Conservation (phyloP, 2,329 filamentous ascomycete species). For the Thelonectria discophora region DNA sequence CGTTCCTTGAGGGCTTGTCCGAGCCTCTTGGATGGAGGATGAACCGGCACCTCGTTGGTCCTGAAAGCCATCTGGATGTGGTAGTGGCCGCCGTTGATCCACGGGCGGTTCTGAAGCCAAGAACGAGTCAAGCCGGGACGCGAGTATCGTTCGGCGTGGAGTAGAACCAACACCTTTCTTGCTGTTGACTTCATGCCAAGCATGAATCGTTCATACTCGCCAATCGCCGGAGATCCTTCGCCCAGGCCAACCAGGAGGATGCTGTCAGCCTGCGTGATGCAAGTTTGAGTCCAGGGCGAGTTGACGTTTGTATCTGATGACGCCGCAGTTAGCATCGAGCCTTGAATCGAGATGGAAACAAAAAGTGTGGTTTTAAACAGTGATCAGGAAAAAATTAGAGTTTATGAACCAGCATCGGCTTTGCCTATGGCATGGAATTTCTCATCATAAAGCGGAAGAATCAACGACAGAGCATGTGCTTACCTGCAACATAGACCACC, state of each 20-base stretch:
- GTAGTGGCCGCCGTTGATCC: slow-evolving; percentile 98
- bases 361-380: slow-evolving; percentile 12
- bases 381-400: slow-evolving; percentile 76
- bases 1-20: slow-evolving; percentile 89
- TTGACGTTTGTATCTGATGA: slow-evolving; percentile 92
- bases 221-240: slow-evolving; percentile 87
- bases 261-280: slow-evolving; percentile 95
- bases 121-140: slow-evolving; percentile 83
- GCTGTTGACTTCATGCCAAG: slow-evolving; percentile 97
- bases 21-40: slow-evolving; percentile 78
- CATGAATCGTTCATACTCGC: slow-evolving; percentile 96
- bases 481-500: slow-evolving; percentile 90
- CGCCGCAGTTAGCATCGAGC: slow-evolving; percentile 41
- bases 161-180: slow-evolving; percentile 86
- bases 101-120: slow-evolving; percentile 92
- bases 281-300: slow-evolving; percentile 97
- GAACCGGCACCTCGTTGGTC: slow-evolving; percentile 77
- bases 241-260: slow-evolving; percentile 92
- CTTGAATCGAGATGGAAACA: slow-evolving; percentile 15
- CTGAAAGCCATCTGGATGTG: slow-evolving; percentile 96
- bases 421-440: slow-evolving; percentile 60
- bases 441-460: slow-evolving; percentile 57
- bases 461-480: slow-evolving; percentile 41
- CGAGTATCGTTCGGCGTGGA: slow-evolving; percentile 91
- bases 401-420: slow-evolving; percentile 65